Evolutionary conservation across 1,284 basidiomycete species (phyloP).

Genomic region (Cutaneotrichosporon curvatum): DNA sequence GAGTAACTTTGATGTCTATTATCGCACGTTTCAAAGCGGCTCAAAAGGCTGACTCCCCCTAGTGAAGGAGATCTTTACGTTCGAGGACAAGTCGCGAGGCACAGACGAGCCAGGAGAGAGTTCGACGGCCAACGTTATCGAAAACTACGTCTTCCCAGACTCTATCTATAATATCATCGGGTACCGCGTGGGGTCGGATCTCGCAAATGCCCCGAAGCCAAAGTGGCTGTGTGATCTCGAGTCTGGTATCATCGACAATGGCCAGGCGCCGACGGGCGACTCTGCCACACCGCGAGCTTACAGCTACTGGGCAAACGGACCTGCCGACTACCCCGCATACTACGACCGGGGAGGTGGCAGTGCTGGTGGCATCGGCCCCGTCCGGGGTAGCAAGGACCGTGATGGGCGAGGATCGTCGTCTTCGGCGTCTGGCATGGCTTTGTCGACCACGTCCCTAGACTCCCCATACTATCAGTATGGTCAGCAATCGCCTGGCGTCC

Average conservation of each 20-base stretch:
- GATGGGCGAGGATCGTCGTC: constrained; percentile 1
- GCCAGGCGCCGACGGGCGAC: constrained; percentile 1
- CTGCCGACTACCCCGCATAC: constrained; percentile 8
- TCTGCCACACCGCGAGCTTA: constrained; percentile 5
- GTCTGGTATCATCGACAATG: constrained; percentile 7
- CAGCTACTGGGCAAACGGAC: constrained; percentile 10
- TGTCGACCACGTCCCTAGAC: not conserved
- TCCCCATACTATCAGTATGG: constrained; percentile 8
- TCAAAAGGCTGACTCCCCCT: too few species aligned
- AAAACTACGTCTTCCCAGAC: constrained; percentile 17
- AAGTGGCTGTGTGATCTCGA: constrained; percentile 12
- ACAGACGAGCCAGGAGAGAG: constrained; percentile 15
- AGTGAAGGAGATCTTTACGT: constrained; percentile 23
- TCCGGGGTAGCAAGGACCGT: constrained; percentile 1
- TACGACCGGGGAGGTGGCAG: constrained; percentile 2
- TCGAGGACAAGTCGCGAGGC: constrained; percentile 19
- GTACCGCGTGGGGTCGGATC: constrained; percentile 10
- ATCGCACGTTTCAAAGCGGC: too few species aligned
- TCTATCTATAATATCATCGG: constrained; percentile 16
- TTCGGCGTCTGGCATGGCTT: not conserved
- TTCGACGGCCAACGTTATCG: constrained; percentile 19
- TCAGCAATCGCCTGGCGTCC: not conserved
- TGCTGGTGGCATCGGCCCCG: too few species aligned
- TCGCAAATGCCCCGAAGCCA: constrained; percentile 17
- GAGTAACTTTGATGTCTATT: constrained; percentile 5